Percentiles rank a stretch among this genome's conserved stretches.
Conservation (phyloP, 371 early-diverging fungal species). For the Mortierella sp. region DNA sequence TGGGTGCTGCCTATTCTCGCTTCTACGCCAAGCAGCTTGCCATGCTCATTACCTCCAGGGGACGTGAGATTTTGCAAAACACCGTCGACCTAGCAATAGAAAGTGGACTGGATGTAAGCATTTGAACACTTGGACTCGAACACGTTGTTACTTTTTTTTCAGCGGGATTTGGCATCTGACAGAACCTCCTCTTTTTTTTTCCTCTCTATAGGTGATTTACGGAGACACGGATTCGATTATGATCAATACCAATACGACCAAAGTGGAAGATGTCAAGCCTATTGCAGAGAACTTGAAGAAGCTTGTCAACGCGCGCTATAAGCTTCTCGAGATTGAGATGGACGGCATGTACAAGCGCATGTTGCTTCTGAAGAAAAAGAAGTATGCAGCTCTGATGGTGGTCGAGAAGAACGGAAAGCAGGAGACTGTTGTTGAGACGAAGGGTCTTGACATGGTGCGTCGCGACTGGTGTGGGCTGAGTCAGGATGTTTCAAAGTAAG, state of each 20-base stretch:
- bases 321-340: constrained; percentile 96
- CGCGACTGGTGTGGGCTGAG: constrained; percentile 98
- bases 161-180: neutral
- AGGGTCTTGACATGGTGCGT: constrained; percentile 98
- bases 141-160: neutral
- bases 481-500: constrained; percentile 87
- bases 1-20: constrained; percentile 96
- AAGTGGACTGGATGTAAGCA: constrained; percentile 80
- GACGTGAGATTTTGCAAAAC: constrained; percentile 97
- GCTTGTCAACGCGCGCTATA: constrained; percentile 94
- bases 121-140: neutral
- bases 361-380: constrained; percentile 99
- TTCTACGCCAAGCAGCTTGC: constrained; percentile 99
- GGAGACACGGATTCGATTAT: constrained; percentile 99
- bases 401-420: constrained; percentile 75
- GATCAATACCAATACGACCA: constrained; percentile 94
- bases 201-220: constrained; percentile 90
- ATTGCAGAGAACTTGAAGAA: constrained; percentile 87
- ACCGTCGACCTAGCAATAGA: constrained; percentile 92
- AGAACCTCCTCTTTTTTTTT: neutral
- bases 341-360: constrained; percentile 97
- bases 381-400: constrained; percentile 95
- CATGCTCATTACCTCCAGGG: constrained; percentile 97
- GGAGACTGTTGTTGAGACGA: constrained; percentile 86
- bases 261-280: constrained; percentile 83